Percentiles rank a stretch among this genome's conserved stretches.
Evolutionary conservation across 805 yeast species (phyloP).

Genomic region (Kazachstania kunashirensis): DNA sequence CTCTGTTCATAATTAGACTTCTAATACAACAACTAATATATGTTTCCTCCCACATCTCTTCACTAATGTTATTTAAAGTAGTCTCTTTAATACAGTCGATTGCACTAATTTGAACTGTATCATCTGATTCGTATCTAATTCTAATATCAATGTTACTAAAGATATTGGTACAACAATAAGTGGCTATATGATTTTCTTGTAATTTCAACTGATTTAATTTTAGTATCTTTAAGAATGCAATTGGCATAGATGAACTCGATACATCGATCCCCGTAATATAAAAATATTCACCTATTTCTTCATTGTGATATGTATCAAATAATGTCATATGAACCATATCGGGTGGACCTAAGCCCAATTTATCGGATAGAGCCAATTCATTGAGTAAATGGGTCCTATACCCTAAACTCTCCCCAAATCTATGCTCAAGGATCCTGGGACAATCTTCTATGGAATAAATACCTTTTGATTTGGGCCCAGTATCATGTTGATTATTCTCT

Average conservation of each 20-base stretch:
- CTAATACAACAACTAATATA: conserved; percentile 51
- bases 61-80: conserved; percentile 26
- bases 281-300: conserved; percentile 44
- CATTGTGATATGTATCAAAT: conserved; percentile 32
- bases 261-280: conserved; percentile 40
- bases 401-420: conserved; percentile 27
- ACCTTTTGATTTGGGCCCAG: neutral
- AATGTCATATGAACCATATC: conserved; percentile 47
- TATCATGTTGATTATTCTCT: neutral
- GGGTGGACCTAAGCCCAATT: conserved; percentile 58
- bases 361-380: conserved; percentile 11
- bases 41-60: conserved; percentile 49
- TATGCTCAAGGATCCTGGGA: conserved; percentile 23
- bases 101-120: conserved; percentile 25
- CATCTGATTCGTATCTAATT: conserved; percentile 38
- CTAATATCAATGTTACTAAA: conserved; percentile 69
- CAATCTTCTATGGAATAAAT: conserved; percentile 11
- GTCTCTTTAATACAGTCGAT: conserved; percentile 27
- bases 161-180: conserved; percentile 63
- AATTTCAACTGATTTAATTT: conserved; percentile 15
- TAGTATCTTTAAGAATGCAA: conserved; percentile 37
- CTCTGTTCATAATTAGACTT: conserved; percentile 42
- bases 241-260: conserved; percentile 37
- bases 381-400: conserved; percentile 17
- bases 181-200: conserved; percentile 27